phyloP scores from a whole-genome alignment of 148 eudicot genomes.

The Persicaria maculosa region DNA sequence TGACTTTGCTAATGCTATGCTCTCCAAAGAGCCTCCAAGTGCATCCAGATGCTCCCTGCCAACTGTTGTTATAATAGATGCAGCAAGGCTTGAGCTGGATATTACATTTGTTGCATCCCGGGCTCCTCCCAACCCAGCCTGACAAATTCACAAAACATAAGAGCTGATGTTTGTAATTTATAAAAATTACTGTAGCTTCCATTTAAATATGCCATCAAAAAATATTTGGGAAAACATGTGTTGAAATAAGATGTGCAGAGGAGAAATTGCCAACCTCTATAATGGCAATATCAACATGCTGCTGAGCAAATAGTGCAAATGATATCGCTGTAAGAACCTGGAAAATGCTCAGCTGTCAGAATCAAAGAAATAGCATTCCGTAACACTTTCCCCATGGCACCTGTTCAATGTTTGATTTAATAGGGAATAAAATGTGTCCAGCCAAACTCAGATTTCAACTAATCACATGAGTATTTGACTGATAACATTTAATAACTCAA shows the following conservation, averaged over 20 bases:
- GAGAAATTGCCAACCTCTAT: constrained; percentile 47
- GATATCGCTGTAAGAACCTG: constrained; percentile 92
- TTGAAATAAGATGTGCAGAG: not conserved
- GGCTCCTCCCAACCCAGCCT: constrained; percentile 99
- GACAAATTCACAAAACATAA: not conserved
- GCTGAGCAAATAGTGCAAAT: constrained; percentile 75
- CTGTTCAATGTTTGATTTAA: not conserved
- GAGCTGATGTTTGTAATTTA: not conserved
- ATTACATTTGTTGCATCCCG: constrained; percentile 90
- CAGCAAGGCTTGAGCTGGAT: constrained; percentile 59
- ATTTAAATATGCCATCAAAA: not conserved
- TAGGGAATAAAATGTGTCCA: not conserved
- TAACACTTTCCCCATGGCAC: not conserved
- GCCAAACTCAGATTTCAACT: not conserved
- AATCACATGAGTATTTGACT: not conserved
- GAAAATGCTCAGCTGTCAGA: constrained; percentile 9
- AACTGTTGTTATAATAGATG: constrained; percentile 76
- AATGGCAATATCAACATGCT: constrained; percentile 70
- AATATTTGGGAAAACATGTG: not conserved
- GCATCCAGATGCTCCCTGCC: constrained; percentile 93
- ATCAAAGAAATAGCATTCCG: not conserved
- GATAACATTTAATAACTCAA: not conserved
- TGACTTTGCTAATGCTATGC: constrained; percentile 90
- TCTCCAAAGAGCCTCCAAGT: constrained; percentile 90
- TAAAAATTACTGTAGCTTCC: not conserved